Evolutionary conservation across 345 rosid species (phyloP), one percentile per base, ranked within the genome.

Genomic region (Nasturtium officinale): DNA sequence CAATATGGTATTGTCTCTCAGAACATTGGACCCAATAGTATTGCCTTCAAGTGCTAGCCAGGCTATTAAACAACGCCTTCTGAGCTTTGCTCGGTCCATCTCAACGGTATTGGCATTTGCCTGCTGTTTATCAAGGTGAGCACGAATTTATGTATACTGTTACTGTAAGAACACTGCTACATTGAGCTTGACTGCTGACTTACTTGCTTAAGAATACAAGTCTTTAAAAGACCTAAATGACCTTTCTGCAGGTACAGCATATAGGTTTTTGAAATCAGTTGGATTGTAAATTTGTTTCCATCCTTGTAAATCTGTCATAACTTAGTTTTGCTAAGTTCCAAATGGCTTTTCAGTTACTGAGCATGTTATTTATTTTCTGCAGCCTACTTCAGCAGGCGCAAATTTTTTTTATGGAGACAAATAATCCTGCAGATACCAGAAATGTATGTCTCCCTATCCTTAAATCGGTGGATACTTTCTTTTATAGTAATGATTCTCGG

Each of bases 71-170:
- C 90, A 88, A 61, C 89, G 99, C 25, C 82, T 91, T 74, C 78
- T 91, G 71, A 82, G 70, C 72, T 95, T 95, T 84, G 82, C 85
- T 30, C 82, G 82, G 47, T 85, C 96, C 62, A 78, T 88, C 18
- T 87, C 99, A 25, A 84, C 91, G 1, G 91, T 90, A 50, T 77
- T 95, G 83, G 91, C 92, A 42, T 95, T 91, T 82, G 90, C 93
- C 33, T 88, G 78, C 77, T 89, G 93, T 81, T 80, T 91, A 47
- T 91, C 99, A 71, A 87, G 96, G 99, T 91, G 75, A 77, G 83
- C 23, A 50, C 79, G 62, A 20, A 66, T 59, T 43, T 42, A 65
- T 69, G 0, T 69, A 37, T 13, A 32, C 9, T 40, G 21, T 45
- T 40, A 42, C 42, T 52, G 7, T 17, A 38, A 61, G 50, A 68